phyloP scores from a whole-genome alignment of 106 monocot genomes.

The Acorus gramineus region DNA sequence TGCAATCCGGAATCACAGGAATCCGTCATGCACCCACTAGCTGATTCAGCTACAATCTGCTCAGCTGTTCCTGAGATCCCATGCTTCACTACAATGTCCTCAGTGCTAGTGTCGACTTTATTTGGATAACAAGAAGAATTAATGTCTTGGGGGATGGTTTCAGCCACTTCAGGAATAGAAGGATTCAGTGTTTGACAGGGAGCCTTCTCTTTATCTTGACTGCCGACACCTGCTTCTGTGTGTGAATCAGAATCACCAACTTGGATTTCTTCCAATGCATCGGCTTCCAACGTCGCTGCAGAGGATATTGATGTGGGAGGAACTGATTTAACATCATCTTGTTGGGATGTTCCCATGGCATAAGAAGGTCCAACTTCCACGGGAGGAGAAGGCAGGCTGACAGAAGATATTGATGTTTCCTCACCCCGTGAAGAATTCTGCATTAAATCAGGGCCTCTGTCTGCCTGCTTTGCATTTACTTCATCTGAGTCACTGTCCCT shows the following conservation, averaged over 20 bases:
- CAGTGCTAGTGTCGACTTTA: neutral
- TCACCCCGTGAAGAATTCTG: neutral
- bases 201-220: neutral
- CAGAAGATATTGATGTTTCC: constrained; percentile 5
- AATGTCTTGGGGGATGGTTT: neutral
- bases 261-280: neutral
- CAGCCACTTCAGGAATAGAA: constrained; percentile 4
- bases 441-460: constrained; percentile 4
- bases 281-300: constrained; percentile 10
- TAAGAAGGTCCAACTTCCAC: constrained; percentile 4
- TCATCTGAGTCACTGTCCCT: constrained; percentile 3
- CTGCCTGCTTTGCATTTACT: neutral
- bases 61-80: neutral
- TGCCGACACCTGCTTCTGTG: neutral
- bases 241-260: neutral
- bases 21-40: constrained; percentile 2
- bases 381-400: neutral
- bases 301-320: constrained; percentile 7
- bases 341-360: constrained; percentile 5
- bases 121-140: constrained; percentile 2
- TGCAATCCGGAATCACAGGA: constrained; percentile 1
- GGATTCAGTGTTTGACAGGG: constrained; percentile 2
- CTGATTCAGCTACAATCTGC: constrained; percentile 7
- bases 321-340: constrained; percentile 6
- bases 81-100: constrained; percentile 5